Evolutionary conservation across 1,139 yeast species (phyloP).

Genomic region (Meyerozyma athensensis): DNA sequence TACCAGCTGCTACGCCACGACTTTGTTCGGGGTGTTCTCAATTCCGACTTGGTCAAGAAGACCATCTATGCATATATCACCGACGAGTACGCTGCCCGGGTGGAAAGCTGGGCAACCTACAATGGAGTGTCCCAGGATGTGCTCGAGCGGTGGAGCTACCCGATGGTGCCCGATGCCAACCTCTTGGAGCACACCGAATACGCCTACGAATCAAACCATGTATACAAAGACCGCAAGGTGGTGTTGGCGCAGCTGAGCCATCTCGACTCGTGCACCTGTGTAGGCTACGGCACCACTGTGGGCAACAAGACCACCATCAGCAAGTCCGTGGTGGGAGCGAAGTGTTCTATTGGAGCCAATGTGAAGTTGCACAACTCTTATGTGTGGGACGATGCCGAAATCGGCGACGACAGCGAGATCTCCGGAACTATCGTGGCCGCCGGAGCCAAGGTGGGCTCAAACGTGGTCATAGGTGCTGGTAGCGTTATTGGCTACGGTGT

Average conservation of each 20-base stretch:
- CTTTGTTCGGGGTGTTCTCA: constrained; percentile 84
- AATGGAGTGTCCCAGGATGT: constrained; percentile 90
- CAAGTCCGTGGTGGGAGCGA: constrained; percentile 77
- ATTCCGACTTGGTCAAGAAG: constrained; percentile 86
- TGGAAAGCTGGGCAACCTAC: constrained; percentile 88
- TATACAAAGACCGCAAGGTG: constrained; percentile 80
- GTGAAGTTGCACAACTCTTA: constrained; percentile 69
- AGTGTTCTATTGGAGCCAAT: constrained; percentile 78
- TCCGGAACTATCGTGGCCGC: constrained; percentile 67
- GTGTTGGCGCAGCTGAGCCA: constrained; percentile 90
- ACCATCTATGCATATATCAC: constrained; percentile 83
- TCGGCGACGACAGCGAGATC: constrained; percentile 61
- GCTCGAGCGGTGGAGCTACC: constrained; percentile 88
- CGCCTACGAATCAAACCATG: constrained; percentile 74
- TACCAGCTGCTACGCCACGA: constrained; percentile 83
- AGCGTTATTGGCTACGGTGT: constrained; percentile 80
- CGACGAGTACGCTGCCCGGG: constrained; percentile 79
- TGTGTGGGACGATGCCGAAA: constrained; percentile 76
- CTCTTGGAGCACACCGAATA: constrained; percentile 67
- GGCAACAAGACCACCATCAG: constrained; percentile 53
- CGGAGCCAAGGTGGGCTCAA: constrained; percentile 48
- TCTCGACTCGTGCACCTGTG: constrained; percentile 68
- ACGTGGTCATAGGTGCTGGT: constrained; percentile 55
- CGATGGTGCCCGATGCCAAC: constrained; percentile 84
- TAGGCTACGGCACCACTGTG: constrained; percentile 69